Conservation (phyloP, 495 filamentous ascomycete species). For the Daldinia bambusicola region DNA sequence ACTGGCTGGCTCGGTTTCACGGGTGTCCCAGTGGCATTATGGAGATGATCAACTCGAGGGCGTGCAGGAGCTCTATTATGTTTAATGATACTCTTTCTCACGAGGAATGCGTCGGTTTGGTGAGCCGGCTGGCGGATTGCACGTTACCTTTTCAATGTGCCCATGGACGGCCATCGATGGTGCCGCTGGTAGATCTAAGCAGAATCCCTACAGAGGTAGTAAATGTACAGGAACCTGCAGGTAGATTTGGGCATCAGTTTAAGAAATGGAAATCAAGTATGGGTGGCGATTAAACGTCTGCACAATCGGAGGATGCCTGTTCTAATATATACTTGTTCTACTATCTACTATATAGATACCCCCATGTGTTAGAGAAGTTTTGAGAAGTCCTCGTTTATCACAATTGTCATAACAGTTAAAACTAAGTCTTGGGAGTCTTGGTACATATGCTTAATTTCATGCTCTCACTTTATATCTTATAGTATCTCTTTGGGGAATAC, state of each 20-base stretch:
- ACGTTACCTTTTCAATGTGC: conserved; percentile 94
- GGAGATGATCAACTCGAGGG: conserved; percentile 88
- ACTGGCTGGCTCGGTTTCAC: conserved; percentile 69
- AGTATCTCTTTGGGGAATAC: no score
- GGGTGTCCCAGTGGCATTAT: conserved; percentile 80
- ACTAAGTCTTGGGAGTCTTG: no score
- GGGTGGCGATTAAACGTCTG: background rate
- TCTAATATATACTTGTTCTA: background rate
- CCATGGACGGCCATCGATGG: conserved; percentile 82
- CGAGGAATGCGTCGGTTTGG: conserved; percentile 72
- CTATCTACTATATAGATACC: background rate
- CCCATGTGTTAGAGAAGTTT: background rate
- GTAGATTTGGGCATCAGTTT: conserved; percentile 39
- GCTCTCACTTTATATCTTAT: no score
- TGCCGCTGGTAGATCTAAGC: conserved; percentile 74
- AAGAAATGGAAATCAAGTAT: conserved; percentile 36
- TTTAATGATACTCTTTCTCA: conserved; percentile 83
- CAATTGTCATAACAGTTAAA: background rate
- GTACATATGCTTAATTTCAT: no score
- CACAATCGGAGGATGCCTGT: background rate
- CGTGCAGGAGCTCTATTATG: conserved; percentile 94
- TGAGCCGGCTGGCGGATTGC: conserved; percentile 71
- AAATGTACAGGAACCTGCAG: conserved; percentile 14
- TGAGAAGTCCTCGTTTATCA: background rate
- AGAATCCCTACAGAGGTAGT: conserved; percentile 14